Percentiles rank a stretch among this genome's conserved stretches.
Conservation (phyloP, 2,329 filamentous ascomycete genomes). For the Fonsecaea monophora region DNA sequence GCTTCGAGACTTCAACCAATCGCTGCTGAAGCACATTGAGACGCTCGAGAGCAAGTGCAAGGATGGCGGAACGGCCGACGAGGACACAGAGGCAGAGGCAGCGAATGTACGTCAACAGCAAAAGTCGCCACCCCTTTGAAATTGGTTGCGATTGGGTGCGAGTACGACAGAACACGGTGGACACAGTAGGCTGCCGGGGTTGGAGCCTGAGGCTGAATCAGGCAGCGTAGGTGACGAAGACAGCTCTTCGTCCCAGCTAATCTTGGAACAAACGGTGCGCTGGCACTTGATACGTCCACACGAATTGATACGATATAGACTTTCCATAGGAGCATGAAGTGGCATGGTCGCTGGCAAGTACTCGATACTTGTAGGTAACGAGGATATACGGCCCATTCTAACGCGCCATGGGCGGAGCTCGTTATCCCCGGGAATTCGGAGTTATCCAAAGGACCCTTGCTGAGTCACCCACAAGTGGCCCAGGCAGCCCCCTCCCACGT, state of each 20-base stretch:
- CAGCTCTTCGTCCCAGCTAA: constrained; percentile 20
- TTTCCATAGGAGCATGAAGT: not conserved
- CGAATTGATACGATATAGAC: not conserved
- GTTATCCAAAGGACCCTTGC: not conserved
- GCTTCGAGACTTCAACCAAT: constrained; percentile 28
- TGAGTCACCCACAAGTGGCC: not conserved
- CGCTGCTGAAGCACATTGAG: constrained; percentile 27
- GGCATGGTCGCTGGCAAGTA: not conserved
- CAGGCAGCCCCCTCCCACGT: constrained; percentile 15
- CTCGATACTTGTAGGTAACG: no score
- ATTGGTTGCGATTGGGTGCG: not conserved
- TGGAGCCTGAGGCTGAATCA: constrained; percentile 11
- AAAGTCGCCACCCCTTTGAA: constrained; percentile 8
- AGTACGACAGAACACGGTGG: not conserved
- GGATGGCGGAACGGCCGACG: constrained; percentile 11
- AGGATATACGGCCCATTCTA: no score
- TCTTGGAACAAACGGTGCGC: not conserved
- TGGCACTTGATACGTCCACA: not conserved
- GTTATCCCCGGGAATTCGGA: constrained; percentile 1
- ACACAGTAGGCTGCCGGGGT: not conserved
- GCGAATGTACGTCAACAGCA: not conserved
- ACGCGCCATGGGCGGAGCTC: not conserved
- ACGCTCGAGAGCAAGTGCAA: constrained; percentile 11
- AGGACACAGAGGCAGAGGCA: constrained; percentile 3
- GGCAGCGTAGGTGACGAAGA: constrained; percentile 24